Percentiles rank a stretch among this genome's conserved stretches.
Conservation (phyloP, 2,329 filamentous ascomycete genomes). For the Xylaria polymorpha region DNA sequence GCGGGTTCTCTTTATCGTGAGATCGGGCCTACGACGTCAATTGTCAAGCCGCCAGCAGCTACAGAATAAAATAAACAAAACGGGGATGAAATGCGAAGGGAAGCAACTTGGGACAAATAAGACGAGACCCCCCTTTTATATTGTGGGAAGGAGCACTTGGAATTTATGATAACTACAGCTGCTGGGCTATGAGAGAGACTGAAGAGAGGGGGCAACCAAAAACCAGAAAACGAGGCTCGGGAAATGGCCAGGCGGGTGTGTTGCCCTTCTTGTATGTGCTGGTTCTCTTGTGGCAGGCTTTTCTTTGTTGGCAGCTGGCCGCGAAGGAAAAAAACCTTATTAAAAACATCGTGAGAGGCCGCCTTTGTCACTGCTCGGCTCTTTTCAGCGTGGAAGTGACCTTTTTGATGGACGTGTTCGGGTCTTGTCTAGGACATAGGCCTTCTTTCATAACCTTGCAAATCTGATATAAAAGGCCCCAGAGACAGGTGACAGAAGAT, state of each 20-base stretch:
- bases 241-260: slow-evolving; percentile 40
- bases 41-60: slow-evolving; percentile 50
- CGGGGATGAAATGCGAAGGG: slow-evolving; percentile 19
- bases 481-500: slow-evolving; percentile 29
- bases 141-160: slow-evolving; percentile 46
- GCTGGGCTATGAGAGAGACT: slow-evolving; percentile 38
- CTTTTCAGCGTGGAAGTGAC: slow-evolving; percentile 37
- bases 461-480: slow-evolving; percentile 31
- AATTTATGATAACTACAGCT: slow-evolving; percentile 46
- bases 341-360: slow-evolving; percentile 40
- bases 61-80: slow-evolving; percentile 32
- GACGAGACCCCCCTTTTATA: slow-evolving; percentile 27
- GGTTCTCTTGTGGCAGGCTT: slow-evolving; percentile 30
- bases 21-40: slow-evolving; percentile 43
- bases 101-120: slow-evolving; percentile 11
- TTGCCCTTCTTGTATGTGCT: slow-evolving; percentile 48
- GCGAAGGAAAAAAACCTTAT: slow-evolving; percentile 33
- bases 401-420: slow-evolving; percentile 35
- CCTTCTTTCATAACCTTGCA: slow-evolving; percentile 41
- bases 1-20: slow-evolving; percentile 8
- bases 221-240: slow-evolving; percentile 32
- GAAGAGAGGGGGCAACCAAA: slow-evolving; percentile 23
- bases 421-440: slow-evolving; percentile 41
- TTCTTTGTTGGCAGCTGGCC: slow-evolving; percentile 44
- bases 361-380: slow-evolving; percentile 36